Percentiles rank a stretch among this genome's conserved stretches.
These are phyloP conservation scores for Isatis lusitanica DNA, from an alignment of 441 rosid species.

Conservation along the genomic window DNA sequence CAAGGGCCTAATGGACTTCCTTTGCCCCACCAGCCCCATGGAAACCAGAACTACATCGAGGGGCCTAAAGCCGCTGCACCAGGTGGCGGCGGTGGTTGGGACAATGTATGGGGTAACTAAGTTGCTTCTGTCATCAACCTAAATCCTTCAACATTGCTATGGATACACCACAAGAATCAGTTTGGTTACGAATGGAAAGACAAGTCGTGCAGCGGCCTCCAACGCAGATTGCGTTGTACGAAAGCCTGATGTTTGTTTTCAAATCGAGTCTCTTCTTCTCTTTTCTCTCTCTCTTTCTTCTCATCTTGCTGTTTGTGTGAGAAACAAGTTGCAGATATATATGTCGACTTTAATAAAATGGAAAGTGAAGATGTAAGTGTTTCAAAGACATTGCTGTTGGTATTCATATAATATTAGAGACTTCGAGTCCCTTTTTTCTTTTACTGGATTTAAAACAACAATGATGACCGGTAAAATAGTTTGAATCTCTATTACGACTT, in stretches of 20 bases:
- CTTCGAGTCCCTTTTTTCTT: background rate
- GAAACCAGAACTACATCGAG: constrained; percentile 64
- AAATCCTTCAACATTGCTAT: constrained; percentile 4
- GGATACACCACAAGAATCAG: background rate
- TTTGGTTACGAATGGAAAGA: constrained; percentile 1
- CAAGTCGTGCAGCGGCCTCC: constrained; percentile 9
- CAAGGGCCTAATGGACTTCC: constrained; percentile 66
- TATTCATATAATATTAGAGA: constrained; percentile 7
- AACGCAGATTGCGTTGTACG: constrained; percentile 2
- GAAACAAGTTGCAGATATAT: constrained; percentile 19
- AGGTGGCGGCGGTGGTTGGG: constrained; percentile 77
- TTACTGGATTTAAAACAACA: background rate
- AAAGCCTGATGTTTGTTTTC: constrained; percentile 20
- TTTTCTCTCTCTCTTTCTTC: constrained; percentile 1
- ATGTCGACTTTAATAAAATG: constrained; percentile 22
- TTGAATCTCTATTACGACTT: constrained; percentile 9
- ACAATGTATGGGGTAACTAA: constrained; percentile 81
- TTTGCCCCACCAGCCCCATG: constrained; percentile 53
- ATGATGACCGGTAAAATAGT: background rate
- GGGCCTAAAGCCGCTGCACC: constrained; percentile 80
- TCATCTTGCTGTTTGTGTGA: constrained; percentile 18
- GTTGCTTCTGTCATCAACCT: constrained; percentile 5
- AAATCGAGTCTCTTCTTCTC: constrained; percentile 18
- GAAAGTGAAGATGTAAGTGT: constrained; percentile 20
- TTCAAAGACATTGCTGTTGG: background rate